Evolutionary conservation across 2,329 filamentous ascomycete species (phyloP).

Genomic region (Taxawa tesnikishii): DNA sequence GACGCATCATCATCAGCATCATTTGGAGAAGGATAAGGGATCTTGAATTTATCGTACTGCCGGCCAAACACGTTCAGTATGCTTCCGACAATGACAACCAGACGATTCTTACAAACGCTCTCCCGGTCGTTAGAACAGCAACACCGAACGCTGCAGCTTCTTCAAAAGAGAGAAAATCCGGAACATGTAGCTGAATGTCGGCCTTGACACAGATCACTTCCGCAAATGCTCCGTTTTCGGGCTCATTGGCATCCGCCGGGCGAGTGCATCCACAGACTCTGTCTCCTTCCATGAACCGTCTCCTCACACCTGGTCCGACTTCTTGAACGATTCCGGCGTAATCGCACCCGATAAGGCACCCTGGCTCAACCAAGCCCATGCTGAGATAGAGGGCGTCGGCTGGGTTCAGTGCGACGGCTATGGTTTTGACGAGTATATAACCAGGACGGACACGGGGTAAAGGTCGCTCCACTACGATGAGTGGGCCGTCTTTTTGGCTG

Average conservation of each 20-base stretch:
- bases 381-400: constrained; percentile 41
- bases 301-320: constrained; percentile 33
- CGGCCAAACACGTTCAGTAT: too few species aligned
- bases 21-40: too few species aligned
- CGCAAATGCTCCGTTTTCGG: constrained; percentile 37
- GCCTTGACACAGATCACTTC: constrained; percentile 38
- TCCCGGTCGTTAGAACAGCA: constrained; percentile 35
- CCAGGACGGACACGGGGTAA: constrained; percentile 16
- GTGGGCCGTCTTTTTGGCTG: too few species aligned
- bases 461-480: too few species aligned
- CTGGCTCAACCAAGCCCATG: too few species aligned
- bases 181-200: constrained; percentile 31
- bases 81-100: too few species aligned
- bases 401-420: constrained; percentile 39
- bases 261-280: constrained; percentile 36
- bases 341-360: constrained; percentile 34
- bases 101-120: too few species aligned
- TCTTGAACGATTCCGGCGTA: constrained; percentile 39
- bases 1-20: too few species aligned
- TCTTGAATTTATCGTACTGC: too few species aligned
- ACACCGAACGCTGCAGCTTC: constrained; percentile 37
- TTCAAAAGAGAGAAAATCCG: constrained; percentile 33
- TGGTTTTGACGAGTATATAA: constrained; percentile 38
- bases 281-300: constrained; percentile 33
- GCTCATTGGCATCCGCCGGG: constrained; percentile 22